phyloP scores from a whole-genome alignment of 306 rosid species.

The Corylus americana region DNA sequence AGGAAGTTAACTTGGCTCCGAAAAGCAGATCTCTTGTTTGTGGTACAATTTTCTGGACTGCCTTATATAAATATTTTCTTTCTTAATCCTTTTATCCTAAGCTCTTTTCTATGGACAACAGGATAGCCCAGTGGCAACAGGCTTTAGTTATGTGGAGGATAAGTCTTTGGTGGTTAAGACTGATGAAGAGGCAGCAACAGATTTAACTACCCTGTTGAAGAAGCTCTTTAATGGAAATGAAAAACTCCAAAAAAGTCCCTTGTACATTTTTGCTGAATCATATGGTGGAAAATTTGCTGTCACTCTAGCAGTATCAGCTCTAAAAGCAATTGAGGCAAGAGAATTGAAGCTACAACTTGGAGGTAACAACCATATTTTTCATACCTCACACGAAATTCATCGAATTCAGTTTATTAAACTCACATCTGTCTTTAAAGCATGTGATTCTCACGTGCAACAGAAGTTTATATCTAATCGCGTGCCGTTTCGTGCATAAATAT shows the following conservation, averaged over 20 bases:
- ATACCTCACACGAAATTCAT: no score
- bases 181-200: not conserved
- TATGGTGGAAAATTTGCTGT: constrained; percentile 8
- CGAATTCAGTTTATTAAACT: no score
- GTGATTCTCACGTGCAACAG: not conserved
- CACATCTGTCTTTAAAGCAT: no score
- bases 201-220: not conserved
- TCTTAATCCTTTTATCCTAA: no score
- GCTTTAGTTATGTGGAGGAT: not conserved
- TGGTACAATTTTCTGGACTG: not conserved
- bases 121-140: constrained; percentile 2
- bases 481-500: not conserved
- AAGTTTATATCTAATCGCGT: not conserved
- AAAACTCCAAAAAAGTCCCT: not conserved
- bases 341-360: not conserved
- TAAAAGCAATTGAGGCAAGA: not conserved
- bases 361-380: not conserved
- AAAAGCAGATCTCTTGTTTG: constrained; percentile 1
- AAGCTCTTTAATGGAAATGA: not conserved
- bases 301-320: not conserved
- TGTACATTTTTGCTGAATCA: not conserved
- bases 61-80: not conserved
- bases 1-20: not conserved
- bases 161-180: not conserved
- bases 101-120: not conserved